Evolutionary conservation across 495 filamentous ascomycete genomes (phyloP), one percentile per base, ranked within the genome.

Genomic region (Aspergillus olivimuriae): DNA sequence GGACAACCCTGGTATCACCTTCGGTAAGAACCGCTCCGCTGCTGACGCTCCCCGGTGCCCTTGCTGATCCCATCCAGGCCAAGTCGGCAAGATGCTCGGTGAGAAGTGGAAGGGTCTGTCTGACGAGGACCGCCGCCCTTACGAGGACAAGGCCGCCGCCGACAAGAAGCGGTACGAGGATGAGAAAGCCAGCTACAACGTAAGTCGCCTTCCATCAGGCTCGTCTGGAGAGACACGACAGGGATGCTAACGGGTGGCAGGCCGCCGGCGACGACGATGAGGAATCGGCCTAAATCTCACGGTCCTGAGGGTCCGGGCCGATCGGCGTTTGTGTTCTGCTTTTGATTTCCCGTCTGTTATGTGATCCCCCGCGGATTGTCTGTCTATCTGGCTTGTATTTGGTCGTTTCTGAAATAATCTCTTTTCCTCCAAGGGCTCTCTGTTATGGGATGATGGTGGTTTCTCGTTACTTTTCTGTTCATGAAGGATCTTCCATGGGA

Each of bases 161-260:
- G 92, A 98, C 75, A 97, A 96, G 85, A 92, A 95, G 83, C 85
- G 92, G 48, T 98, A 97, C 56, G 91, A 96, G 64, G 85, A 92
- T 53, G 89, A 96, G 77, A 97, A 98, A 76, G 84, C 85, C 47
- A 82, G 74, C 44, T 98, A 97, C 78, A 80, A 86, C 52, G 86
- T 90, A 72, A 75, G 81, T 72, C 24, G 33, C 12, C 15, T 35
- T 3, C 10, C 17, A 16, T 7, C 16, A 14, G 16, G 14, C 7
- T 16, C n/a, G 7, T 1, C 16, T 7, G 33, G 8, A 19, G 20
- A 32, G 17, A 41, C 4, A 32, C 42, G 40, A 53, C 61, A 47
- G 63, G 53, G 17, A 41, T 34, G 22, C n/a, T 41, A 3, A 20
- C 48, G 40, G 44, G 53, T 12, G 21, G 39, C 48, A 73, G 65